Conservation (phyloP, 2,329 filamentous ascomycete genomes). For the Fusarium sp. region DNA sequence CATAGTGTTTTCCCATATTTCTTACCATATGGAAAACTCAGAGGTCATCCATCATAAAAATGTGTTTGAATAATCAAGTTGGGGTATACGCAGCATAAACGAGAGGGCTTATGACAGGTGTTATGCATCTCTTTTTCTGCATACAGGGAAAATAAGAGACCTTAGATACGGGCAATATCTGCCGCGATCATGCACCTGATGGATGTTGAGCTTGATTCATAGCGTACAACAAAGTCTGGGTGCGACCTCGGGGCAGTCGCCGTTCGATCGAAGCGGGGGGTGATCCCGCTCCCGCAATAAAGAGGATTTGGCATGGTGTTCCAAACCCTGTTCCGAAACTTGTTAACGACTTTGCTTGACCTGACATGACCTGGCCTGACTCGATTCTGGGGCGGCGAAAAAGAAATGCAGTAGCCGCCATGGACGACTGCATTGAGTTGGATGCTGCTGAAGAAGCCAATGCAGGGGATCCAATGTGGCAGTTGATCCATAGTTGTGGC, state of each 20-base stretch:
- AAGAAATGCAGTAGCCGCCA: slow-evolving; percentile 21
- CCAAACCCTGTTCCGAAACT: slow-evolving; percentile 16
- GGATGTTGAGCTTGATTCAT: slow-evolving; percentile 14
- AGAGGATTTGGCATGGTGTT: slow-evolving; percentile 11
- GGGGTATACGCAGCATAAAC: slow-evolving; percentile 6
- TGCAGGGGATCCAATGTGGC: slow-evolving; percentile 47
- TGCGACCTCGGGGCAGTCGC: slow-evolving; percentile 26
- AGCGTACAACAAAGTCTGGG: slow-evolving; percentile 32
- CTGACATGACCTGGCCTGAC: slow-evolving; percentile 10
- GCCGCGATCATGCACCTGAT: slow-evolving; percentile 22
- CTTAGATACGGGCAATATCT: slow-evolving; percentile 14
- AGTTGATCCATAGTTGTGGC: slow-evolving; percentile 44
- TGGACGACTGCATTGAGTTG: slow-evolving; percentile 11
- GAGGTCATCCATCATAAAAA: slow-evolving; percentile 8
- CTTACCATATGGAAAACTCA: neutral
- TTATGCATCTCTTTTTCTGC: slow-evolving; percentile 23
- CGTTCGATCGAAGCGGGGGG: slow-evolving; percentile 38
- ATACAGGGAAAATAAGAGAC: slow-evolving; percentile 11
- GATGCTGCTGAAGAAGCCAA: slow-evolving; percentile 22
- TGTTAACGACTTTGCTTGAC: neutral
- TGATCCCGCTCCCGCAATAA: slow-evolving; percentile 22
- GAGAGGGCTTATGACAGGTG: slow-evolving; percentile 18
- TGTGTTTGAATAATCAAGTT: slow-evolving; percentile 1
- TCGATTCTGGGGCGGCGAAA: slow-evolving; percentile 7
- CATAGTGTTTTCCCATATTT: slow-evolving; percentile 15